Evolutionary conservation across 306 rosid species (phyloP), one percentile per base, ranked within the genome.

Genomic region (Gastrolobium bilobum): DNA sequence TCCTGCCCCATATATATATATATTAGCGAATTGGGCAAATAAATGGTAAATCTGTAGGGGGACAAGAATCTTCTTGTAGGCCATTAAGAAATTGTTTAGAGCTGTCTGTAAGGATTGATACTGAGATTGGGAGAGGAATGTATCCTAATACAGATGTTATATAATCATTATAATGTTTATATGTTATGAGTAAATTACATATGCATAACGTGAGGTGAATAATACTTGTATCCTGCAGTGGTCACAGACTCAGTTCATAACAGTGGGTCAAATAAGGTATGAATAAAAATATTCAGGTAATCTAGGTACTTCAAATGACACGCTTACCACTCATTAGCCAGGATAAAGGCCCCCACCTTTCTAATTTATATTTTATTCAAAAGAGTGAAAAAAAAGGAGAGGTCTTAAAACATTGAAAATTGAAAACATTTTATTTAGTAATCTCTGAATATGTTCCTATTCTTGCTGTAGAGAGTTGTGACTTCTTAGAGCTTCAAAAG

Each of bases 141-240:
- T 83, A 79, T 84, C 71, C 81, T 76, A 59, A 47, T 78, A 61
- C 11, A 61, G 68, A 77, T 73, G 42, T 78, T 79, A 81, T 86
- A 82, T 69, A 83, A 88, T 87, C 80, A 83, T 85, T 83, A 67
- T 76, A 77, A 87, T 75, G 89, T 71, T 91, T 62, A 82, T 83
- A 64, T 77, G 84, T 72, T 73, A 84, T 89, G 91, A 89, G 90
- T 88, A 83, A 75, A 82, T 73, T 88, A 48, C 74, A 85, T 83
- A 84, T 88, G 91, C 83, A 66, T 83, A 87, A 89, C 85, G 89
- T 87, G 97, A 82, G 80, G 64, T 65, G 62, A 85, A 89, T 82
- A 77, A 89, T 92, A 68, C 85, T 68, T 80, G 78, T 84, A 82
- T 83, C 42, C 67, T 59, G 38, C 44, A 42, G 53, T 70, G 80